Conservation (phyloP, 108 stramenopile species). For the Pseudonitzschia pungens region DNA sequence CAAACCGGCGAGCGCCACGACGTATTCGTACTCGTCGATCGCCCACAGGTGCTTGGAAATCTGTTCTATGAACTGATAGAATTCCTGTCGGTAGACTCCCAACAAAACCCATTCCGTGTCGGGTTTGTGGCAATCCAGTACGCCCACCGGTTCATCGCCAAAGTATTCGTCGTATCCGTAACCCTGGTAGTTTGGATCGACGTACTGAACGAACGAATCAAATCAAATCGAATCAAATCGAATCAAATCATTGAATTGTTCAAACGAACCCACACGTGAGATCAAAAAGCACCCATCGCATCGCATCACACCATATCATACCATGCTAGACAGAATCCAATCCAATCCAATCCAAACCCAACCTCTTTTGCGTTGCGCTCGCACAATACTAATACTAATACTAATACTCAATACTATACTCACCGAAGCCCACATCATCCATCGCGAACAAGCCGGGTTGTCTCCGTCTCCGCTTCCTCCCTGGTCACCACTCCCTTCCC, state of each 20-base stretch:
- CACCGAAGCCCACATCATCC: constrained; percentile 89
- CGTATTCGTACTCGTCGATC: constrained; percentile 85
- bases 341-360: no score
- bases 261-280: no score
- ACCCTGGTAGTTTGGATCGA: constrained; percentile 83
- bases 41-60: constrained; percentile 91
- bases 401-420: constrained; percentile 27
- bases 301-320: no score
- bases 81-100: constrained; percentile 87
- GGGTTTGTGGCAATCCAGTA: constrained; percentile 78
- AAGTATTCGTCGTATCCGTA: constrained; percentile 69
- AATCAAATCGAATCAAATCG: no score
- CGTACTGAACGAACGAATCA: constrained; percentile 48
- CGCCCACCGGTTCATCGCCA: constrained; percentile 53
- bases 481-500: constrained; percentile 24
- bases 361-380: no score
- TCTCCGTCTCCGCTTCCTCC: constrained; percentile 41
- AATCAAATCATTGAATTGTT: no score
- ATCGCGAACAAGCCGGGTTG: constrained; percentile 58
- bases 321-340: no score
- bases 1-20: constrained; percentile 77
- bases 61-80: constrained; percentile 89
- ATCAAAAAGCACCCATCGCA: no score
- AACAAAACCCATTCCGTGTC: constrained; percentile 74
- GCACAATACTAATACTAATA: no score